Evolutionary conservation across 2,329 filamentous ascomycete species (phyloP), one percentile per base, ranked within the genome.

Genomic region (Raffaelea albimanens): DNA sequence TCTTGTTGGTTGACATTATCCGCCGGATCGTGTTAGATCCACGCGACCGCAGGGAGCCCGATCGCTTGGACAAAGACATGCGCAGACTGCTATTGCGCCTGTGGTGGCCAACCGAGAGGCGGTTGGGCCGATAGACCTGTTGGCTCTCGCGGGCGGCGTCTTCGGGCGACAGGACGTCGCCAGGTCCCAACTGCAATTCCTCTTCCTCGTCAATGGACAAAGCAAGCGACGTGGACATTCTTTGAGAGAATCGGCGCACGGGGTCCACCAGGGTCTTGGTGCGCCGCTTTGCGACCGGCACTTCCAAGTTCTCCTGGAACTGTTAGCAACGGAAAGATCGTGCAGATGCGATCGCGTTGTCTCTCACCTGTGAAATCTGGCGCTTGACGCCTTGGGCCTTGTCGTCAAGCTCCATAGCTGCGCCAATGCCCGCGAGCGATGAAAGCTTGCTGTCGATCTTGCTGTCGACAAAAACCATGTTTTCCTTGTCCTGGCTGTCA

Each of bases 181-280:
- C 43, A 29, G 20, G 16, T 10, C 9, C n/a, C 7, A 45, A 20
- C 16, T 38, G 36, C 4, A 20, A 33, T 11, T 31, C 23, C n/a
- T 3, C 14, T 8, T 40, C 43, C 2, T 48, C 44, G 5, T 49
- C 52, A 2, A 40, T 5, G 2, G 16, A 18, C 39, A 55, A 38
- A 5, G 50, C 25, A 1, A 55, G 44, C 22, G 53, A 50, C 9
- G 45, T 50, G 8, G 53, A 49, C 7, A 55, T 13, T 8, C 49
- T 44, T 18, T 51, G 53, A 13, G 53, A 55, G 39, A 55, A 50
- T 4, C 52, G 51, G 13, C 52, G 50, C 20, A 55, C 48, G 2
- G 51, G 51, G 29, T 51, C 52, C 25, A n/a, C n/a, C 7, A 53
- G 43, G 2, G 50, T 23, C 20, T 46, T 45, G 4, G 50, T 44